Percentiles rank a stretch among this genome's conserved stretches.
phyloP scores from a whole-genome alignment of 345 rosid genomes.

The Mallotus nudiflorus region DNA sequence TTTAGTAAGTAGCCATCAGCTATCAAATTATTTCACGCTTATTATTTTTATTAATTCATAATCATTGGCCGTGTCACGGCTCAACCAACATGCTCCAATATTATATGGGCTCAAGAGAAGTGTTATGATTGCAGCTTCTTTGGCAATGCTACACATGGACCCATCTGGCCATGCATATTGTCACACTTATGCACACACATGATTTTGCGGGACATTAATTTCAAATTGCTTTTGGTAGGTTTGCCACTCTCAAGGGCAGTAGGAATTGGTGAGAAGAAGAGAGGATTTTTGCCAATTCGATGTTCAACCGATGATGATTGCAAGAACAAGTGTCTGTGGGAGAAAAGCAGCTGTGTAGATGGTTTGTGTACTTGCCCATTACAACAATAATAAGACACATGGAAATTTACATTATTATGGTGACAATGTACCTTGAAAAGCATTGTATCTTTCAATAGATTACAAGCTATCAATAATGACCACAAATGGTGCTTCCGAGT shows the following conservation, averaged over 20 bases:
- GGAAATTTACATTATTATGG: no score
- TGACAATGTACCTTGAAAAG: neutral
- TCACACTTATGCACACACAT: neutral
- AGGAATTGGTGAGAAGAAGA: neutral
- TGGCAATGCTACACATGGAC: no score
- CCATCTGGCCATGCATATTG: no score
- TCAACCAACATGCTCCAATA: no score
- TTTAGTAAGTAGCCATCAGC: no score
- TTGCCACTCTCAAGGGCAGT: neutral
- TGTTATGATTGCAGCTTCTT: no score
- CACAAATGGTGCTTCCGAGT: neutral
- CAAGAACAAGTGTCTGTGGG: neutral
- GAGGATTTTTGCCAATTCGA: neutral
- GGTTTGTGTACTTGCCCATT: slow-evolving; percentile 1
- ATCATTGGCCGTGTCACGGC: no score
- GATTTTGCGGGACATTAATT: neutral
- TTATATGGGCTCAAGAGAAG: no score
- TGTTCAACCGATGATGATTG: neutral
- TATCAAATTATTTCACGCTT: no score
- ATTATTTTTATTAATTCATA: no score
- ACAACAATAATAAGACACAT: neutral
- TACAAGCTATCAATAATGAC: neutral
- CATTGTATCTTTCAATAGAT: neutral
- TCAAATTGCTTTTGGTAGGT: neutral
- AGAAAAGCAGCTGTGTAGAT: neutral